Base-by-base conservation (phyloP, 306 rosid genomes). In the Medicago lupulina region DNA sequence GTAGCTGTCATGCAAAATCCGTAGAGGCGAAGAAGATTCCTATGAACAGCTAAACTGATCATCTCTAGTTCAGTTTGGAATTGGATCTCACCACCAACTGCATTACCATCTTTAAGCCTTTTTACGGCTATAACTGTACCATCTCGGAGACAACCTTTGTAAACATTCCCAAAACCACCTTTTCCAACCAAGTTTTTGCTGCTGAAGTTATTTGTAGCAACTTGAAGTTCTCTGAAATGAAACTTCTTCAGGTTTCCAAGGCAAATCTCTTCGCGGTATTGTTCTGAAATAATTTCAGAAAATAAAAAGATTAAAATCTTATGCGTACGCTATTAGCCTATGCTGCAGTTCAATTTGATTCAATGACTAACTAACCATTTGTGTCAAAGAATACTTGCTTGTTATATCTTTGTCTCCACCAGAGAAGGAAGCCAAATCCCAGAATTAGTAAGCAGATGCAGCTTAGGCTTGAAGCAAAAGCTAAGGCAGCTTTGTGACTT, bases 151-250 rank as follows among this genome's bases (percentile, higher is more conserved):
- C 71, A 81, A 36, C 97, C 99, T 90, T 90, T 95, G 85, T 90
- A 95, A n/a, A 95, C 99, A 84, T 95, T 83, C 51, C 97, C 99
- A 21, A 89, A 95, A 12, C 99, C 99, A 12, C 99, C 99, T 80
- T 89, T 92, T 0, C 97, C 99, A 23, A 92, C 51, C 87, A 95
- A 77, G 83, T 92, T 90, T 71, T 90, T 92, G 85, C 89, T 83
- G 91, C 97, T 89, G 91, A 95, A 95, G 77, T 88, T 89, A 80
- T 89, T 85, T 59, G 99, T 95, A 17, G 97, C 97, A 57, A 84
- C 59, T 63, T 96, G 99, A 81, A 96, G 97, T 64, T 96, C 99
- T 88, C 93, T 84, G 83, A 92, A 92, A 72, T 86, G 93, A 71
- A 92, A 92, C 76, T 86, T 87, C 83, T 74, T 89, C 50, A 96